Evolutionary conservation across 73 alveolate genomes (phyloP).

Genomic region (Stentor roeselii): DNA sequence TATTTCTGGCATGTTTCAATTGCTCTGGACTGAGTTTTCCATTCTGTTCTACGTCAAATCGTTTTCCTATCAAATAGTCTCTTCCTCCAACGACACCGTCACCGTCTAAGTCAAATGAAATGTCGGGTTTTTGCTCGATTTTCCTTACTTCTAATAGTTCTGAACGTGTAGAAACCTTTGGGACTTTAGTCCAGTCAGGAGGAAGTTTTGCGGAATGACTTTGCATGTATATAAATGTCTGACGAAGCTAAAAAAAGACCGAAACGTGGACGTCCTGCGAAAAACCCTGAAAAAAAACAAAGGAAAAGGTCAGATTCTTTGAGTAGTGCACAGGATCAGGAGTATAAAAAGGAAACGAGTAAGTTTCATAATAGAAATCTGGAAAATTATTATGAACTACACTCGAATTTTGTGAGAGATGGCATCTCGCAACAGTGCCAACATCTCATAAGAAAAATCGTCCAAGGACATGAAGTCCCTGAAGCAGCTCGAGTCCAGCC

Average conservation of each 20-base stretch:
- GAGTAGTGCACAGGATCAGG: background rate
- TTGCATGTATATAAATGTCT: conserved; percentile 3
- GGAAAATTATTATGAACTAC: background rate
- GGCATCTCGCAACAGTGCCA: conserved; percentile 25
- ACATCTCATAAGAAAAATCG: background rate
- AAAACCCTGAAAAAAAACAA: conserved; percentile 16
- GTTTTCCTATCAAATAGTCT: conserved; percentile 58
- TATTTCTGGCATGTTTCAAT: too few relatives aligned
- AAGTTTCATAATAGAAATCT: background rate
- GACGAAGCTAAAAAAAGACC: conserved; percentile 16
- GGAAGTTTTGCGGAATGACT: too few relatives aligned
- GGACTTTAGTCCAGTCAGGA: too few relatives aligned
- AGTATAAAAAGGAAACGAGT: background rate
- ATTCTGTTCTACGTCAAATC: conserved; percentile 58
- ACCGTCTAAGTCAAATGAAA: conserved; percentile 58
- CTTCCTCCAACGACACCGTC: conserved; percentile 67
- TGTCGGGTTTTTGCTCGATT: too few relatives aligned
- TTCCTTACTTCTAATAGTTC: too few relatives aligned
- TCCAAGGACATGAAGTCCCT: conserved; percentile 6
- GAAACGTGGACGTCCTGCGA: conserved; percentile 23
- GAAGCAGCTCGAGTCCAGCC: background rate
- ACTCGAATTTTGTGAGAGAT: background rate
- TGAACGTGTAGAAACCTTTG: too few relatives aligned
- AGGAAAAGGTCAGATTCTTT: background rate
- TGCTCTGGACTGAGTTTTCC: conserved; percentile 62